Evolutionary conservation across 2,329 filamentous ascomycete species (phyloP), one percentile per base, ranked within the genome.

Genomic region (Zalaria obscura): DNA sequence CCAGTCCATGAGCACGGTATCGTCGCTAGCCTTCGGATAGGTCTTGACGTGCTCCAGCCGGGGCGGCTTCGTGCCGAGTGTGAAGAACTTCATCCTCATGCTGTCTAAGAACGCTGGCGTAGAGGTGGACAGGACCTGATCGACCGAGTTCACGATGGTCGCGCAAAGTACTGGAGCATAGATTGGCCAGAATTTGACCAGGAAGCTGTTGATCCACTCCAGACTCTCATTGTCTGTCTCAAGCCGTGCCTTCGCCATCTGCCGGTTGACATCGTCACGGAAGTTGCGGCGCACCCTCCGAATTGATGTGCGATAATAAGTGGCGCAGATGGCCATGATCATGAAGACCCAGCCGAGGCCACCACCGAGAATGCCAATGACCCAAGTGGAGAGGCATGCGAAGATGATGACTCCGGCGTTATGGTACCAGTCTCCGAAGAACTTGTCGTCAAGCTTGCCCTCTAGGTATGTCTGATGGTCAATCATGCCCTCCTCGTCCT

Each of bases 151-250:
- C 63, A 96, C 83, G 53, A 98, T 83, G 25, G 86, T 93, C 51
- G 91, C 78, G 46, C 87, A 89, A 8, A 98, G 75, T 6, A 96
- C 85, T 1, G 91, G 91, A 42, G 91, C 86, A 59, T 94, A 96
- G 55, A 98, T 98, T 47, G 91, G 91, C 91, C 91, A 98, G 67
- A 98, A 98, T 61, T 98, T 98, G 65, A 93, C 78, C 53, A 98
- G 61, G 66, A 98, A 98, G 52, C 86, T 93, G 70, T 98, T 98
- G 62, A 98, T 96, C 91, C 91, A 98, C 62, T 98, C 91, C 38
- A 98, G 69, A 43, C 83, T 91, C 64, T 98, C 91, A 26, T 78
- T 78, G 52, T 98, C 91, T 5, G 79, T 91, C 52, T 96, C 91
- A 41, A 98, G 69, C 54, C 75, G 83, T 61, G 80, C 81, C 62